Conservation (phyloP, 2,329 filamentous ascomycete genomes). For the Botryotinia calthae region DNA sequence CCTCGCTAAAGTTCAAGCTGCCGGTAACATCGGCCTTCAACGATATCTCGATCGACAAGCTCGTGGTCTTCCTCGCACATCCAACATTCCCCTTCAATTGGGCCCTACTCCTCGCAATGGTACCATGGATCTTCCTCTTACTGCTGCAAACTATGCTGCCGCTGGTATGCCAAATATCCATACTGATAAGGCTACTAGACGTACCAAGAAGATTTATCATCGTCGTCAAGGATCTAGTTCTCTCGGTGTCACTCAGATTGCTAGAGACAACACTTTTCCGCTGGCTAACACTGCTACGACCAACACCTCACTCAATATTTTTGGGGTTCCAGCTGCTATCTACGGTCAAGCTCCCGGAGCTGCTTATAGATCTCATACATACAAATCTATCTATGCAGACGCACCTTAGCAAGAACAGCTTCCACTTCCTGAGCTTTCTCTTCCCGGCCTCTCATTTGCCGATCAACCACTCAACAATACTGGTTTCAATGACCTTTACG, state of each 20-base stretch:
- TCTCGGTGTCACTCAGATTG: not conserved
- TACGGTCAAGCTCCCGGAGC: not conserved
- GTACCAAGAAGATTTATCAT: not conserved
- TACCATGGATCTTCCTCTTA: constrained; percentile 17
- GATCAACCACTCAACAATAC: not conserved
- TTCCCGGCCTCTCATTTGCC: not conserved
- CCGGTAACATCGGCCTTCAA: not conserved
- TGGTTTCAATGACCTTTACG: not conserved
- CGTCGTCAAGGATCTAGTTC: not conserved
- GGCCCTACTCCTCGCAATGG: not conserved
- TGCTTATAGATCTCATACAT: not conserved
- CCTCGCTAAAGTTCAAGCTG: constrained; percentile 10
- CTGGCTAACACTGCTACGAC: not conserved
- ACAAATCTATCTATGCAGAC: constrained; percentile 8
- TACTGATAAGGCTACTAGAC: not conserved
- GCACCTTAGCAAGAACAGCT: not conserved
- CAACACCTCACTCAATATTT: not conserved
- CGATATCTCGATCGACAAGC: constrained; percentile 13
- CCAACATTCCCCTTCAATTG: not conserved
- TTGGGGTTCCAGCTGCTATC: constrained; percentile 5
- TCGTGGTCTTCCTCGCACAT: constrained; percentile 12
- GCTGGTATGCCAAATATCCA: constrained; percentile 13
- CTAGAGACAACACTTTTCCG: too few species aligned
- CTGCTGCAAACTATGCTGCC: constrained; percentile 17
- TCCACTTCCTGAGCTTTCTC: not conserved